Base-by-base conservation (phyloP, 2,329 filamentous ascomycete genomes). In the Sarocladium oryzae region DNA sequence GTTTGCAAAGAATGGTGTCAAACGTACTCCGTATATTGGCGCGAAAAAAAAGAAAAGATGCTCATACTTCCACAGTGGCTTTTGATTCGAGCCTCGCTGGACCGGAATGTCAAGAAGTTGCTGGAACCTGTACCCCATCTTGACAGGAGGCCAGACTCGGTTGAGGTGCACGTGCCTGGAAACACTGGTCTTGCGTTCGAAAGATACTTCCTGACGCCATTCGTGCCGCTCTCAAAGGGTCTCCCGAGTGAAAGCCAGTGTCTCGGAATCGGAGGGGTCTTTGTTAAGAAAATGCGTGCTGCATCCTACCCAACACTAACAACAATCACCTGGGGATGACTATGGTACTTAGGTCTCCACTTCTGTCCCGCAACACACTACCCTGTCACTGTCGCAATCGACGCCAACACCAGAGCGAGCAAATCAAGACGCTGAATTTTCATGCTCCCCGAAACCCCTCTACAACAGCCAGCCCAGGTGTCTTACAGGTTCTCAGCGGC, bases 331-430 rank as follows among this genome's bases (percentile, higher is more conserved):
- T 9, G 4, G 6, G 4, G 40, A 15, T n/a, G n/a, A n/a, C n/a
- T n/a, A n/a, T n/a, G n/a, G n/a, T n/a, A n/a, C n/a, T n/a, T n/a
- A n/a, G n/a, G n/a, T n/a, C 40, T 24, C 43, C 43, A 48, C 43
- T 21, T 26, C n/a, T 33, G 43, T 48, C 43, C 43, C 43, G 43
- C 43, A 30, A 32, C 28, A 48, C 20, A 18, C 43, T 30, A 33
- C 43, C 43, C 43, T 48, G 43, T 32, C 43, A 26, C 43, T 48
- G 43, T 48, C 43, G 43, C 43, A 21, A 48, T 48, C 43, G 43
- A 48, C 43, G 43, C 43, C 43, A 48, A 48, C 43, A 7, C 43
- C 9, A 11, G 9, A 24, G 21, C 43, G n/a, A 48, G 18, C 43
- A 48, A 48, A 48, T 48, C 43, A 48, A 8, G 43, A 13, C 26